These are phyloP conservation scores for Malus sieversii DNA, from an alignment of 306 rosid species.

Conservation along the genomic window DNA sequence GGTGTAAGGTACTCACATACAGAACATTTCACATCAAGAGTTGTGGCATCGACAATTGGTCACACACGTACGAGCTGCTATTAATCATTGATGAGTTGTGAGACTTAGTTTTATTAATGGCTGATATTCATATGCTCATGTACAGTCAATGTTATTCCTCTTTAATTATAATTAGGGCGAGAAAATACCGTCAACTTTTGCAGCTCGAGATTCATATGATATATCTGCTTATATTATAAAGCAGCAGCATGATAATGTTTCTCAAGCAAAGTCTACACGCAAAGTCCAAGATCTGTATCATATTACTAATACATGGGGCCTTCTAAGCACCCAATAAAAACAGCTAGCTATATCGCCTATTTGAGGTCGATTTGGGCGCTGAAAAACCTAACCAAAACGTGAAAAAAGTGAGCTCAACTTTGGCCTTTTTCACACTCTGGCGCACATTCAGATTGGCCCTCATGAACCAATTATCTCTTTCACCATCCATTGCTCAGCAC, in stretches of 20 bases:
- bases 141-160: not conserved
- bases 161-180: conserved; percentile 9
- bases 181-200: conserved; percentile 10
- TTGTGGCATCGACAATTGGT: too few species aligned
- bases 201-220: conserved; percentile 10
- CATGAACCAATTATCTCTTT: conserved; percentile 12
- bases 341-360: not conserved
- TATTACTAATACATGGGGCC: not conserved
- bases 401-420: conserved; percentile 14
- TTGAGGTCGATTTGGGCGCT: conserved; percentile 20
- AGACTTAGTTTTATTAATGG: too few species aligned
- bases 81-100: too few species aligned
- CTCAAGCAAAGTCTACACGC: conserved; percentile 3
- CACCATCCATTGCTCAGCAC: not conserved
- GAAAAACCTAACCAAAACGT: conserved; percentile 7
- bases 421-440: conserved; percentile 16
- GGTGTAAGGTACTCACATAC: not conserved
- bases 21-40: conserved; percentile 26
- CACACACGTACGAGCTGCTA: too few species aligned
- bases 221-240: not conserved
- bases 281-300: conserved; percentile 7
- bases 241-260: not conserved
- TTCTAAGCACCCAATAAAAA: conserved; percentile 1
- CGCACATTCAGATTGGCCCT: conserved; percentile 19
- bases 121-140: not conserved